Conservation (phyloP, 2,329 filamentous ascomycete species). For the Calonectria fujianensis region DNA sequence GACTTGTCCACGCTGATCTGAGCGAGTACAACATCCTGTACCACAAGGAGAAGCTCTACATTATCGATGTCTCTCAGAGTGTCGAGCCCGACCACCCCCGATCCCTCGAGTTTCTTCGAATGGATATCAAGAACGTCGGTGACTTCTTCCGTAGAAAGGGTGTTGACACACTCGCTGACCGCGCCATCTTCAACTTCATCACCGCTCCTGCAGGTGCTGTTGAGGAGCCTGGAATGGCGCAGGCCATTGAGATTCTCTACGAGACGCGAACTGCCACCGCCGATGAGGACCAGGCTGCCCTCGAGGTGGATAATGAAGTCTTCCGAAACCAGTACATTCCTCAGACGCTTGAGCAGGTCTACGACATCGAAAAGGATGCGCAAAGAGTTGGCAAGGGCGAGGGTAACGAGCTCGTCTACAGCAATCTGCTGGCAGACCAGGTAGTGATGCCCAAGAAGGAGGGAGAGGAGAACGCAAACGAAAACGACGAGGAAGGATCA, state of each 20-base stretch:
- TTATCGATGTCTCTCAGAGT: conserved; percentile 98
- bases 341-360: conserved; percentile 95
- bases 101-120: conserved; percentile 93
- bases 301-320: conserved; percentile 90
- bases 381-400: conserved; percentile 84
- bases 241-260: conserved; percentile 81
- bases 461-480: conserved; percentile 58
- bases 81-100: conserved; percentile 97
- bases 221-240: conserved; percentile 76
- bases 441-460: conserved; percentile 65
- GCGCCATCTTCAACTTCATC: conserved; percentile 89
- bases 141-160: conserved; percentile 94
- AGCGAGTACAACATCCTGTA: conserved; percentile 99
- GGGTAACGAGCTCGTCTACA: conserved; percentile 87
- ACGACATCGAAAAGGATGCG: conserved; percentile 94
- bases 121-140: conserved; percentile 98
- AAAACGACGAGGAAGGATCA: conserved; percentile 59
- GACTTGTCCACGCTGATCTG: conserved; percentile 94
- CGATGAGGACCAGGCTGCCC: conserved; percentile 71
- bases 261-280: conserved; percentile 70
- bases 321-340: conserved; percentile 98
- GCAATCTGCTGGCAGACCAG: conserved; percentile 86
- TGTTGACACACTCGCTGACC: conserved; percentile 87
- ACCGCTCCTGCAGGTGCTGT: conserved; percentile 76
- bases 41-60: conserved; percentile 86